Percentiles rank a stretch among this genome's conserved stretches.
phyloP scores from a whole-genome alignment of 208 protist species.

The Porcisia hertigi region DNA sequence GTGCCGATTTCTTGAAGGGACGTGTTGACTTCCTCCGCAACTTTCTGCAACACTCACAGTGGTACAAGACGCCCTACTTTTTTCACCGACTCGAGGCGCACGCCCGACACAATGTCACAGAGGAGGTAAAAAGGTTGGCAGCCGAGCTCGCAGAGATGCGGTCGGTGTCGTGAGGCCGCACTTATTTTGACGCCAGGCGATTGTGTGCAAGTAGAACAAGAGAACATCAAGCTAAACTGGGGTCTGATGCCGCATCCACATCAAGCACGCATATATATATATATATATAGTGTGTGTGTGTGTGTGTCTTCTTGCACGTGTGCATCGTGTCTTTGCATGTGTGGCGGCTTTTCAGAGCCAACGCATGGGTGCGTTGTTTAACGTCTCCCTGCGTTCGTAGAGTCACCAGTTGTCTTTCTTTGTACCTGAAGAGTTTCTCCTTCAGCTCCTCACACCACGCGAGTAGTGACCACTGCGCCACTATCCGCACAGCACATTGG shows the following conservation, averaged over 20 bases:
- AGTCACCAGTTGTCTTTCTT: no score
- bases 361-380: no score
- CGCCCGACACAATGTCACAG: conserved; percentile 45
- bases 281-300: no score
- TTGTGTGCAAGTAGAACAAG: background rate
- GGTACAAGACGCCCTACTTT: conserved; percentile 82
- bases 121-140: conserved; percentile 42
- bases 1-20: conserved; percentile 46
- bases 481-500: background rate
- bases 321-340: background rate
- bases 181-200: background rate
- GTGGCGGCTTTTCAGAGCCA: no score
- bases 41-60: conserved; percentile 51
- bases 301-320: conserved; percentile 2
- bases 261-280: no score
- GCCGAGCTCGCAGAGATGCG: conserved; percentile 12
- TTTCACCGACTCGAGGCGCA: conserved; percentile 49
- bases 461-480: no score
- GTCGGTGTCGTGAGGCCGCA: background rate
- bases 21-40: conserved; percentile 46
- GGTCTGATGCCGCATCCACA: background rate
- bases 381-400: no score
- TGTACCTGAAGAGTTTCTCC: no score
- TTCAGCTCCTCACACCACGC: no score
- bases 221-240: background rate